A percentile compares a stretch with the other conserved stretches of the same genome.
Evolutionary conservation across 768 basidiomycete genomes (phyloP).

Genomic region (Suillus discolor): DNA sequence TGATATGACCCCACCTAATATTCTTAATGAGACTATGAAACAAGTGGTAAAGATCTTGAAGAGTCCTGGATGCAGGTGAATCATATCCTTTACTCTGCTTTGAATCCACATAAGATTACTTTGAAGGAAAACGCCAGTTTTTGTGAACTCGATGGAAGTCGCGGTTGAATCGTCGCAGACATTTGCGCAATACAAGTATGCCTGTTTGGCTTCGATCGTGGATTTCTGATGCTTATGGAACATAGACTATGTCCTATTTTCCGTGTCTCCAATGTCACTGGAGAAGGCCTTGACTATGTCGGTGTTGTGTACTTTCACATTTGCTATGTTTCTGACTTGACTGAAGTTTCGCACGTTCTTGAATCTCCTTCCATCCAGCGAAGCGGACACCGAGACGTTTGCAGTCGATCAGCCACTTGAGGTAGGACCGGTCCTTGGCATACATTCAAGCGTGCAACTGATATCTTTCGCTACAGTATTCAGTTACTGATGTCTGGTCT

Average conservation of each 20-base stretch:
- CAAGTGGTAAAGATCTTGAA: slow-evolving; percentile 91
- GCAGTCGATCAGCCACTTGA: slow-evolving; percentile 78
- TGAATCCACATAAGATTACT: neutral
- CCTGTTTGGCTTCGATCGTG: neutral
- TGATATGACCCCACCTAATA: slow-evolving; percentile 96
- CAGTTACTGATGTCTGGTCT: slow-evolving; percentile 86
- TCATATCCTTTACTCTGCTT: slow-evolving; percentile 10
- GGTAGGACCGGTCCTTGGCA: slow-evolving; percentile 40
- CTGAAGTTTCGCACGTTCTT: slow-evolving; percentile 82
- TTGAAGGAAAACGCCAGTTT: slow-evolving; percentile 76
- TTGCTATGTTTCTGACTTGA: slow-evolving; percentile 12
- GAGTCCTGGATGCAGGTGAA: slow-evolving; percentile 89
- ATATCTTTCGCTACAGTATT: slow-evolving; percentile 54
- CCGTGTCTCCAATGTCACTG: slow-evolving; percentile 92
- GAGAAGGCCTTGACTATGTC: slow-evolving; percentile 84
- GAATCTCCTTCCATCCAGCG: slow-evolving; percentile 88
- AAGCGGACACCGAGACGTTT: slow-evolving; percentile 82
- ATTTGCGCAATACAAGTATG: slow-evolving; percentile 74
- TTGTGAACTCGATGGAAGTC: slow-evolving; percentile 79
- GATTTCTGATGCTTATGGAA: slow-evolving; percentile 9
- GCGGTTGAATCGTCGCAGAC: slow-evolving; percentile 77
- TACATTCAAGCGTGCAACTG: neutral
- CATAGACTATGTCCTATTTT: slow-evolving; percentile 87
- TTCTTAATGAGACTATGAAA: slow-evolving; percentile 87
- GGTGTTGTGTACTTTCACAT: slow-evolving; percentile 19